These are phyloP conservation scores for Magnusiomyces sp. DNA, from an alignment of 1,139 yeast species.

Conservation along the genomic window DNA sequence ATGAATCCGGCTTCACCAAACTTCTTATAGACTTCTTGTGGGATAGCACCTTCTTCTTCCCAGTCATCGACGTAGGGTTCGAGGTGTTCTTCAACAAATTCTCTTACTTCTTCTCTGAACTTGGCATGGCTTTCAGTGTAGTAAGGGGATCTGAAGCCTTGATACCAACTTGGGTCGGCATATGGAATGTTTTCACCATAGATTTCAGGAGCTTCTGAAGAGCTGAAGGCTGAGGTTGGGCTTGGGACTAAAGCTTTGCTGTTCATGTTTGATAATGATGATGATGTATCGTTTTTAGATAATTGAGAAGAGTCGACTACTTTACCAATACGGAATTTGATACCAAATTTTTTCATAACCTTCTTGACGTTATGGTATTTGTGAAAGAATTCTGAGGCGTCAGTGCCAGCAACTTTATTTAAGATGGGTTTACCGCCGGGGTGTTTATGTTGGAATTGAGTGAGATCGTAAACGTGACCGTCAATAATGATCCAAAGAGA, in stretches of 20 bases:
- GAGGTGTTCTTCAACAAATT: constrained; percentile 34
- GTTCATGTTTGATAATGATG: constrained; percentile 11
- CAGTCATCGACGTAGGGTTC: constrained; percentile 37
- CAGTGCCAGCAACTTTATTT: constrained; percentile 75
- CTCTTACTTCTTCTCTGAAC: constrained; percentile 34
- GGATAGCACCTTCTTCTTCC: constrained; percentile 35
- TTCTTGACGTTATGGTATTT: constrained; percentile 37
- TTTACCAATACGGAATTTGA: constrained; percentile 33
- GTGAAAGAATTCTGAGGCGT: constrained; percentile 73
- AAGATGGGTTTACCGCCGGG: constrained; percentile 84
- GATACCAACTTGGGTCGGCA: constrained; percentile 40
- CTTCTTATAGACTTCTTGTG: constrained; percentile 27
- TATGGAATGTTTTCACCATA: constrained; percentile 37
- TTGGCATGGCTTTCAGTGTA: constrained; percentile 34
- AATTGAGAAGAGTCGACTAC: constrained; percentile 14
- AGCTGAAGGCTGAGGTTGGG: constrained; percentile 12
- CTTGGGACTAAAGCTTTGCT: constrained; percentile 17
- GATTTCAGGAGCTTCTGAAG: constrained; percentile 17
- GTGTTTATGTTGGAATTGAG: constrained; percentile 81
- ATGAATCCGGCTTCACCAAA: constrained; percentile 31
- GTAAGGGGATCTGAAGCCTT: constrained; percentile 36
- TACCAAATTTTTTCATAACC: constrained; percentile 34
- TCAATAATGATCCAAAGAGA: constrained; percentile 86
- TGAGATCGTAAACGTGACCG: constrained; percentile 78
- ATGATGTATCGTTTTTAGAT: not conserved